Evolutionary conservation across 2,329 filamentous ascomycete genomes (phyloP), one percentile per base, ranked within the genome.

Genomic region (Epichloe bromicola): DNA sequence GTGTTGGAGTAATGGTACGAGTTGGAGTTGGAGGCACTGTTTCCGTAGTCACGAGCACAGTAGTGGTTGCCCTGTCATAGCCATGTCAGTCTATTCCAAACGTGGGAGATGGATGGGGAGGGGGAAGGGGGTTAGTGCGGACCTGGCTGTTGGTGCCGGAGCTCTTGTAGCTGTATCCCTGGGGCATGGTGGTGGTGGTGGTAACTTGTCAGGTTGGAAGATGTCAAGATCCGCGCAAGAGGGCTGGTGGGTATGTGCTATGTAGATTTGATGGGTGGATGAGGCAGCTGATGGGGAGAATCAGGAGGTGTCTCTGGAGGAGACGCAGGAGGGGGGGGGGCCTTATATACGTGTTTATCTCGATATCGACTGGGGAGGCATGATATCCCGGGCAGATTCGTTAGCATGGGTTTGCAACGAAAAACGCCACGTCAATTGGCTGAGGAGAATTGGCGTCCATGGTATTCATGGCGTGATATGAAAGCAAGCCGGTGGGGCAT

Each of bases 1-100:
- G 53, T 61, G 70, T 86, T 86, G 49, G 79, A 84, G 63, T 85
- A 86, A 62, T 86, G 82, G 63, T 82, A 83, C 6, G 71, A 67
- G 67, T 84, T 84, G 33, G 67, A 65, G 63, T 82, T 80, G 48
- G 71, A 56, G 7, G 74, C 78, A 47, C 65, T 59, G 55, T 70
- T 72, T 54, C 79, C 79, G 57, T 85, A 84, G 66, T 82, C 78
- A 36, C 82, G 80, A 43, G 74, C 65, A 65, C 80, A 83, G 60
- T 80, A 86, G 68, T 80, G 77, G 66, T 86, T 86, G 55, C 83
- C 82, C 81, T 85, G 30, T 33, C 1, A 48, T 38, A n/a, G 38
- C 30, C 46, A 15, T 2, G 20, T 41, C 15, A 20, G 49, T 45
- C 17, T 34, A 15, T n/a, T 14, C 30, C 14, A 10, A 26, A 12